These are phyloP conservation scores for Sclerotinia borealis DNA, from an alignment of 2,329 filamentous ascomycete genomes.

Conservation along the genomic window DNA sequence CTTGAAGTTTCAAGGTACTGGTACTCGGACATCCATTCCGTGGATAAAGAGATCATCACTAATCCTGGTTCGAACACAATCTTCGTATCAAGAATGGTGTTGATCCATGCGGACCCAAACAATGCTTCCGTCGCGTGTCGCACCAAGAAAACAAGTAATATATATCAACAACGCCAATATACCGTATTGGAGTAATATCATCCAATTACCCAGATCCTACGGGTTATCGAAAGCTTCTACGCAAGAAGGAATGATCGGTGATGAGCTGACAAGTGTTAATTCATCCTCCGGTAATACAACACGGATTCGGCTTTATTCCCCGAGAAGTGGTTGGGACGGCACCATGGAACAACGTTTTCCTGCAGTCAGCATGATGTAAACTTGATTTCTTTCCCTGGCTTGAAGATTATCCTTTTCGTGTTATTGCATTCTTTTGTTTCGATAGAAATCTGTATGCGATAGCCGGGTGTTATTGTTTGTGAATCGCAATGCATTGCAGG, in stretches of 20 bases:
- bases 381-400: not conserved
- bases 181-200: not conserved
- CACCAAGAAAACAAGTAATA: not conserved
- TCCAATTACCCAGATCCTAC: not conserved
- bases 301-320: not conserved
- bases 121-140: not conserved
- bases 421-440: not conserved
- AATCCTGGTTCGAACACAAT: too few relatives aligned
- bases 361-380: slow-evolving; percentile 1
- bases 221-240: not conserved
- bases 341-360: not conserved
- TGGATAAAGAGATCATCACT: too few relatives aligned
- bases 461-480: not conserved
- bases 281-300: not conserved
- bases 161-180: not conserved
- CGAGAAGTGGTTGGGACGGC: not conserved
- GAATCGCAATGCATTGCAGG: not conserved
- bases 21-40: too few relatives aligned
- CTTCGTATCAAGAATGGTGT: not conserved
- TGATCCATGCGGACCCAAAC: not conserved
- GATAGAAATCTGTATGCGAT: not conserved
- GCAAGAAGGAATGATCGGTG: not conserved
- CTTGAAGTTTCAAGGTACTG: not conserved
- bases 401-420: not conserved
- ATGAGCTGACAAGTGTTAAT: not conserved